These are phyloP conservation scores for Pseudogymnoascus sp. DNA, from an alignment of 2,329 filamentous ascomycete species.

Conservation along the genomic window DNA sequence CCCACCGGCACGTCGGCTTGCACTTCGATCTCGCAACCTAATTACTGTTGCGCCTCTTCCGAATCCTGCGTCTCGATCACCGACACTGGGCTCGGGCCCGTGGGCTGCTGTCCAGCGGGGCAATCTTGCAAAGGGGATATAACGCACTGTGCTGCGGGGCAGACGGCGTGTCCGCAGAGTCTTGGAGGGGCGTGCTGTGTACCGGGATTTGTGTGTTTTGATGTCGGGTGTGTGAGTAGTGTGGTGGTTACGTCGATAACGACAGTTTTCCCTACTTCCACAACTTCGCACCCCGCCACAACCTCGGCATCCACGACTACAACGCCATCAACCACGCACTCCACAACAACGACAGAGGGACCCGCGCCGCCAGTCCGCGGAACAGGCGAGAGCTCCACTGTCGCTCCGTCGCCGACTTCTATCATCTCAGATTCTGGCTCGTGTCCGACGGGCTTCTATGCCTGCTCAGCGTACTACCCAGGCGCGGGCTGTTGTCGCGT, in stretches of 20 bases:
- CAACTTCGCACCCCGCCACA: conserved; percentile 1
- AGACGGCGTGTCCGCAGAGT: conserved; percentile 55
- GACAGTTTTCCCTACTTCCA: conserved; percentile 8
- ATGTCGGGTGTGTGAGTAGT: conserved; percentile 51
- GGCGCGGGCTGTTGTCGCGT: conserved; percentile 82
- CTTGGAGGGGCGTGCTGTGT: conserved; percentile 71
- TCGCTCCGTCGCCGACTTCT: conserved; percentile 19
- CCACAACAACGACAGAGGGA: conserved; percentile 31
- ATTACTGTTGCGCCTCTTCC: conserved; percentile 63
- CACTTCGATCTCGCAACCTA: conserved; percentile 52
- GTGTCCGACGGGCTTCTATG: conserved; percentile 87
- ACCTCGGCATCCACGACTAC: conserved; percentile 7
- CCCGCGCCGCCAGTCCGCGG: conserved; percentile 41
- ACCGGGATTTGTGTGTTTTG: conserved; percentile 59
- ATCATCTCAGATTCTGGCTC: conserved; percentile 30
- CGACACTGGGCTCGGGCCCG: conserved; percentile 54
- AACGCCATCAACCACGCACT: conserved; percentile 19
- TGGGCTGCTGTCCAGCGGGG: conserved; percentile 68
- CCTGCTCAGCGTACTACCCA: conserved; percentile 70
- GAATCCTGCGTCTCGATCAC: conserved; percentile 58
- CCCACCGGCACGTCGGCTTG: conserved; percentile 60
- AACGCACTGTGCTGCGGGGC: conserved; percentile 49
- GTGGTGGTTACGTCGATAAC: background rate
- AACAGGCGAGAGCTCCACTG: conserved; percentile 33
- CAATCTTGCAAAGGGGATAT: conserved; percentile 55